Percentiles rank a stretch among this genome's conserved stretches.
Evolutionary conservation across 345 rosid genomes (phyloP).

Genomic region (Camelina neglecta): DNA sequence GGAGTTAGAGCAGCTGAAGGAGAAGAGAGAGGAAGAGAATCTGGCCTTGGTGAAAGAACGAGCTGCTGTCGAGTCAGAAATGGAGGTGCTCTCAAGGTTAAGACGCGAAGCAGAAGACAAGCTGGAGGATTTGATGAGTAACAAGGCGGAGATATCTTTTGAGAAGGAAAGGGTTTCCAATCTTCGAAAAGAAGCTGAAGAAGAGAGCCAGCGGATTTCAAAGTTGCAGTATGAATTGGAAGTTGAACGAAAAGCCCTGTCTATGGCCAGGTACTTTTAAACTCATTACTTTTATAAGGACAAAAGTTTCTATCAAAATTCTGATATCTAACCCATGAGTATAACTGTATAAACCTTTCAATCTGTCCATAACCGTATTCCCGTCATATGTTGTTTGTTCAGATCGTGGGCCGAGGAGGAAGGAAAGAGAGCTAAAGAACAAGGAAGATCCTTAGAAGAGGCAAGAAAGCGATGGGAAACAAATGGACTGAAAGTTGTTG

Average conservation of each 20-base stretch:
- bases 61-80: conserved; percentile 81
- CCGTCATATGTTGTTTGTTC: conserved; percentile 35
- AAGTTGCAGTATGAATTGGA: conserved; percentile 83
- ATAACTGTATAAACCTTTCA: not conserved
- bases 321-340: conserved; percentile 10
- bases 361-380: not conserved
- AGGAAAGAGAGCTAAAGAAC: conserved; percentile 86
- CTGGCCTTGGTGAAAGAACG: conserved; percentile 71
- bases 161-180: conserved; percentile 79
- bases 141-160: conserved; percentile 80
- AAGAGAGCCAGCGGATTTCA: conserved; percentile 73
- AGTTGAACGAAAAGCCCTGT: conserved; percentile 90
- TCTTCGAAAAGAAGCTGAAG: conserved; percentile 76
- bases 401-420: conserved; percentile 99
- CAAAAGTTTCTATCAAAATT: not conserved
- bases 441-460: conserved; percentile 81
- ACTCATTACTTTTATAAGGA: not conserved
- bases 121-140: conserved; percentile 70
- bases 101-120: conserved; percentile 82
- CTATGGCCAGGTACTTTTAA: conserved; percentile 88
- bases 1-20: conserved; percentile 73
- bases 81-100: conserved; percentile 79
- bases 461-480: conserved; percentile 91
- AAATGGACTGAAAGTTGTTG: conserved; percentile 80
- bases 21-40: conserved; percentile 81